These are phyloP conservation scores for Clarireedia paspali DNA, from an alignment of 2,329 filamentous ascomycete genomes.

Conservation along the genomic window DNA sequence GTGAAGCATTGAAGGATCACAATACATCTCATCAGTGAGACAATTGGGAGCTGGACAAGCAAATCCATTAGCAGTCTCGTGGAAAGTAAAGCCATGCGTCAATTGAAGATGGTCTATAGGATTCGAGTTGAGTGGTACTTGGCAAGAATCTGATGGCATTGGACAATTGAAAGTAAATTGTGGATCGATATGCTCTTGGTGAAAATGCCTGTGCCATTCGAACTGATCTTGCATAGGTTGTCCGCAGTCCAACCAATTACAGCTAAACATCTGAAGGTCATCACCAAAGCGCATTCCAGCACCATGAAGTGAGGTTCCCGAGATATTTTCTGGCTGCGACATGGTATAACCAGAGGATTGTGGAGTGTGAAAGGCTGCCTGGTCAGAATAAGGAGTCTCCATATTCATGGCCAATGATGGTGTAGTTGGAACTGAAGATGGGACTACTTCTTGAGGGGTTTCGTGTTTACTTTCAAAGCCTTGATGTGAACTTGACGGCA, in stretches of 20 bases:
- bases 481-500: not conserved
- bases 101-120: slow-evolving; percentile 24
- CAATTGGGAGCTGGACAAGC: slow-evolving; percentile 25
- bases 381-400: slow-evolving; percentile 2
- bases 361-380: not conserved
- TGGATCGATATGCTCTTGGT: slow-evolving; percentile 25
- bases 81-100: slow-evolving; percentile 24
- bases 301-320: not conserved
- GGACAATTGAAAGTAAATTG: slow-evolving; percentile 25
- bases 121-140: slow-evolving; percentile 17
- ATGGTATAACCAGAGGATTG: not conserved
- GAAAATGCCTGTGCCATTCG: slow-evolving; percentile 23
- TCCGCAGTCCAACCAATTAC: slow-evolving; percentile 24
- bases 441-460: not conserved
- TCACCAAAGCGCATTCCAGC: slow-evolving; percentile 16
- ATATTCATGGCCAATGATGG: slow-evolving; percentile 16
- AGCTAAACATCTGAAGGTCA: slow-evolving; percentile 13
- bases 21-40: slow-evolving; percentile 15
- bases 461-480: not conserved
- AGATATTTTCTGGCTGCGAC: not conserved
- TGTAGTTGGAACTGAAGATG: slow-evolving; percentile 13
- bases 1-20: slow-evolving; percentile 23
- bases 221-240: slow-evolving; percentile 17
- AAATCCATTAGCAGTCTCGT: slow-evolving; percentile 13
- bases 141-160: slow-evolving; percentile 20